A percentile compares a stretch with the other conserved stretches of the same genome.
These are phyloP conservation scores for Trichoderma afroharzianum DNA, from an alignment of 2,329 filamentous ascomycete species.

Conservation along the genomic window DNA sequence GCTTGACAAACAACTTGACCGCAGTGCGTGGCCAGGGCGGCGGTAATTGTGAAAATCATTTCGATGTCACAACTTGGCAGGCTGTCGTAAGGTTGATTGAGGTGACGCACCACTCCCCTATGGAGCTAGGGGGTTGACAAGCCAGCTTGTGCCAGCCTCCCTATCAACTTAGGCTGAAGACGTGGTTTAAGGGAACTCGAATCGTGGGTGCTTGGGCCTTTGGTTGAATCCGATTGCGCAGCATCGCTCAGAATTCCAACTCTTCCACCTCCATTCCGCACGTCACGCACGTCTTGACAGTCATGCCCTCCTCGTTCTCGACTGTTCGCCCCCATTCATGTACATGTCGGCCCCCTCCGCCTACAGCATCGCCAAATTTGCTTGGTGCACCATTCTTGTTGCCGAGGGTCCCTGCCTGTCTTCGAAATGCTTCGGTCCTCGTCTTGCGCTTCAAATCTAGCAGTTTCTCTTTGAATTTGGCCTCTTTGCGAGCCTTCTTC, in stretches of 20 bases:
- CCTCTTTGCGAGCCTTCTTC: slow-evolving; percentile 82
- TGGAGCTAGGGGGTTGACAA: not conserved
- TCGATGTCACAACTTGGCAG: not conserved
- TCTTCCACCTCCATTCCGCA: slow-evolving; percentile 80
- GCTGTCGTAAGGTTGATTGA: not conserved
- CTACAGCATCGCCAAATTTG: slow-evolving; percentile 75
- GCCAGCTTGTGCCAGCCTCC: too few species aligned
- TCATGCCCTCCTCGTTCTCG: slow-evolving; percentile 68
- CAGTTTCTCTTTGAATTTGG: slow-evolving; percentile 86
- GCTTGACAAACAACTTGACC: not conserved
- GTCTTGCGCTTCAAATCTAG: slow-evolving; percentile 91
- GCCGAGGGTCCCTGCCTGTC: slow-evolving; percentile 60
- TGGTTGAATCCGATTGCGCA: not conserved
- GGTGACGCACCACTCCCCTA: not conserved
- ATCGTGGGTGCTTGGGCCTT: not conserved
- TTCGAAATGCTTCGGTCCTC: slow-evolving; percentile 80
- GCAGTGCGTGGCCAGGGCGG: not conserved
- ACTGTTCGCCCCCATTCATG: slow-evolving; percentile 81
- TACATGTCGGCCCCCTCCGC: slow-evolving; percentile 67
- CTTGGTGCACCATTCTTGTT: slow-evolving; percentile 46
- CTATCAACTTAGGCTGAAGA: not conserved
- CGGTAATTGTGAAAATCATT: not conserved
- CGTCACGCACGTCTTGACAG: slow-evolving; percentile 72
- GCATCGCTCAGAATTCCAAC: slow-evolving; percentile 53
- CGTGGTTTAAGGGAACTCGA: too few species aligned